Evolutionary conservation across 2,329 filamentous ascomycete species (phyloP).

Genomic region (Apiospora aurea): DNA sequence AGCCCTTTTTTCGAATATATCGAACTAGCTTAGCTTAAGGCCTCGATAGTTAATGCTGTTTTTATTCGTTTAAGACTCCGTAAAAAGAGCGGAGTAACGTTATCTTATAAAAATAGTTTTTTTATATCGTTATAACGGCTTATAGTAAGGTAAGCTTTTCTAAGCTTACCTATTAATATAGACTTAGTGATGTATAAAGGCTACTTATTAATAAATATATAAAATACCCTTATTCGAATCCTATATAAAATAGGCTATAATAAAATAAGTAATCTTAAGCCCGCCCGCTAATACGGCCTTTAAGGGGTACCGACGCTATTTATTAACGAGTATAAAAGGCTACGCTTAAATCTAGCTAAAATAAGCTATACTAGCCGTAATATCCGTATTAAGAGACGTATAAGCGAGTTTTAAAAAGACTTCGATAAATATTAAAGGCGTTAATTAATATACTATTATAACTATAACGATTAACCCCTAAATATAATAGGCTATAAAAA

Average conservation of each 20-base stretch:
- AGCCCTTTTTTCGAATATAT: conserved; percentile 1
- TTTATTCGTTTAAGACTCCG: not conserved
- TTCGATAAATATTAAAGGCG: not conserved
- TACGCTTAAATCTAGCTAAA: not conserved
- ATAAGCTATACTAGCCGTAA: not conserved
- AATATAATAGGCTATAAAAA: not conserved
- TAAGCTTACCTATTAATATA: not conserved
- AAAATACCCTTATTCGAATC: too few relatives aligned
- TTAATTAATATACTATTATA: not conserved
- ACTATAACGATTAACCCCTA: not conserved
- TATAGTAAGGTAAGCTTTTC: conserved; percentile 1
- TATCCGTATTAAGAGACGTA: not conserved
- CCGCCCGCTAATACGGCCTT: not conserved
- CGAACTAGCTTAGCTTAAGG: conserved; percentile 9
- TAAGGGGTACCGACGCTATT: not conserved
- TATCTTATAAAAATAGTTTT: not conserved
- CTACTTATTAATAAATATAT: not conserved
- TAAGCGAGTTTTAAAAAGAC: not conserved
- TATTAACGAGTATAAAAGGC: not conserved
- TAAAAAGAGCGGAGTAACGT: not conserved
- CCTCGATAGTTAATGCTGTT: not conserved
- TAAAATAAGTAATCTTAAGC: not conserved
- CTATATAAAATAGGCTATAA: not conserved
- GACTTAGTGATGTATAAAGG: not conserved
- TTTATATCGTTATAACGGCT: not conserved